These are phyloP conservation scores for Populus pruinosa DNA, from an alignment of 345 rosid species.

Conservation along the genomic window DNA sequence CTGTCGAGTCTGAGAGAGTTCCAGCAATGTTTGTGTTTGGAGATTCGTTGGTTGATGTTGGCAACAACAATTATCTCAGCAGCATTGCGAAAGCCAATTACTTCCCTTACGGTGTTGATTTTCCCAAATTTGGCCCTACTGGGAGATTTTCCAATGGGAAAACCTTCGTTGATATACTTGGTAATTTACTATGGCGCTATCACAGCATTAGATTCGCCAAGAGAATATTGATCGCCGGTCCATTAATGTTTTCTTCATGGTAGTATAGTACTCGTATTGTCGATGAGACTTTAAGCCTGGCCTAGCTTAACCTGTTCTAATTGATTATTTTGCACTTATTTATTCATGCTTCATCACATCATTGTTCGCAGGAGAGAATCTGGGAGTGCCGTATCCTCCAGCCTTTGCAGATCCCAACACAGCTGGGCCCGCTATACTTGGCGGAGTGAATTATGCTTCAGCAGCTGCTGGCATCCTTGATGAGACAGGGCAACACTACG, in stretches of 20 bases:
- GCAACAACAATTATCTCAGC: slow-evolving; percentile 29
- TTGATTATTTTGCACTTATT: no score
- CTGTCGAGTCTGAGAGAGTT: slow-evolving; percentile 20
- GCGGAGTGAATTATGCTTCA: slow-evolving; percentile 30
- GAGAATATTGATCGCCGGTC: no score
- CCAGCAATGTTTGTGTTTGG: slow-evolving; percentile 29
- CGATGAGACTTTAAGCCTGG: no score
- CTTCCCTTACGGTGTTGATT: slow-evolving; percentile 29
- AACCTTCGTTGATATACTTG: slow-evolving; percentile 29
- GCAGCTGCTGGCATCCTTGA: slow-evolving; percentile 33
- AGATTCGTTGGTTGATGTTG: slow-evolving; percentile 30
- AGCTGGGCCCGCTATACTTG: slow-evolving; percentile 32
- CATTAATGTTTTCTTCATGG: no score
- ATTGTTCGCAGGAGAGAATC: slow-evolving; percentile 15
- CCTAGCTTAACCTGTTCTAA: no score
- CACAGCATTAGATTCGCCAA: not conserved
- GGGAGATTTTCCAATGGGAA: slow-evolving; percentile 31
- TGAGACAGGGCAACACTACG: slow-evolving; percentile 27
- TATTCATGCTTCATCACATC: not conserved
- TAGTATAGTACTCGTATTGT: no score
- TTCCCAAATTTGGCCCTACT: slow-evolving; percentile 6
- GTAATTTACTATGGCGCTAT: not conserved
- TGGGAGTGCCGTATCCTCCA: slow-evolving; percentile 38
- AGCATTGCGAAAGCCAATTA: slow-evolving; percentile 24
- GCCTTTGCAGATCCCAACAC: slow-evolving; percentile 66